phyloP scores from a whole-genome alignment of 2,329 filamentous ascomycete genomes.

The Diaporthe humulicola region DNA sequence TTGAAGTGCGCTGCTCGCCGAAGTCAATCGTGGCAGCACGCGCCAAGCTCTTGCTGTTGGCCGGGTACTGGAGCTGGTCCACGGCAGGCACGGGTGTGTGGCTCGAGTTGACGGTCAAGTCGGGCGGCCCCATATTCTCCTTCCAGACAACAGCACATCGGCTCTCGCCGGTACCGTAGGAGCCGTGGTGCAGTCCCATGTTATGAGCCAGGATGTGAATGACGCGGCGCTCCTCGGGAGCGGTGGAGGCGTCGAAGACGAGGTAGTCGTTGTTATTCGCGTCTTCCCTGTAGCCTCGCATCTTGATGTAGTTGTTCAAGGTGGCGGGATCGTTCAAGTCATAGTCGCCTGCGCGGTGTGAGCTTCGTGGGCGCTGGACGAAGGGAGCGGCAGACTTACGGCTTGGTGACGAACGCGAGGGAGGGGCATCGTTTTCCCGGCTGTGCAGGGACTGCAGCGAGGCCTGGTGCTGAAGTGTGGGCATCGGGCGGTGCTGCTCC shows the following conservation, averaged over 20 bases:
- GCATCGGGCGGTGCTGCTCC: conserved; percentile 88
- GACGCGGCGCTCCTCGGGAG: conserved; percentile 86
- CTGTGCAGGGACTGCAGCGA: conserved; percentile 85
- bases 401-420: conserved; percentile 60
- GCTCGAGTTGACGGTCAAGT: conserved; percentile 88
- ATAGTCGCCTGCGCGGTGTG: conserved; percentile 39
- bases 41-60: conserved; percentile 84
- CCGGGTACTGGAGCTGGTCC: conserved; percentile 40
- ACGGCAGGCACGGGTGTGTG: conserved; percentile 56
- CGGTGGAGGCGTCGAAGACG: conserved; percentile 84
- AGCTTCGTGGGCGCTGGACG: neutral
- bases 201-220: conserved; percentile 96
- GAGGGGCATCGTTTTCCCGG: conserved; percentile 72
- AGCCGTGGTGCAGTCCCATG: conserved; percentile 91
- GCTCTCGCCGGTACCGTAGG: conserved; percentile 87
- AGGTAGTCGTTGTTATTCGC: conserved; percentile 75
- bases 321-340: conserved; percentile 93
- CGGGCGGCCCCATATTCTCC: conserved; percentile 38
- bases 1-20: conserved; percentile 76
- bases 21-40: conserved; percentile 98
- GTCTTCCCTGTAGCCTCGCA: conserved; percentile 54
- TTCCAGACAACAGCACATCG: conserved; percentile 56
- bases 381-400: conserved; percentile 52
- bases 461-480: conserved; percentile 81
- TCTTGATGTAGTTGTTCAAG: conserved; percentile 89